Evolutionary conservation across 148 eudicot species (phyloP), one percentile per base, ranked within the genome.

Genomic region (Nepenthes mirabilis): DNA sequence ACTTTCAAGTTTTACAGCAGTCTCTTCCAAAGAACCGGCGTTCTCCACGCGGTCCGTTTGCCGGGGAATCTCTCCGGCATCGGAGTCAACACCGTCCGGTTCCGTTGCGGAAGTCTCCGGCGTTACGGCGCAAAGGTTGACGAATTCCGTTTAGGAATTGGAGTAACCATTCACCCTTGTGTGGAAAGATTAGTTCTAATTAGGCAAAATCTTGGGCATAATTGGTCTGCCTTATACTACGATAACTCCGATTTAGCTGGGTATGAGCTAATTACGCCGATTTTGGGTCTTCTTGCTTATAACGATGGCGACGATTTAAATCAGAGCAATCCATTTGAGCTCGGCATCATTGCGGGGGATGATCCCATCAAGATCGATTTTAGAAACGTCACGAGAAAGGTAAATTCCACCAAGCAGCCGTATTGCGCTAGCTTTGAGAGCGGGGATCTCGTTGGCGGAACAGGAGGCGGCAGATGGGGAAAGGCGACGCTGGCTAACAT

Each of bases 81-180:
- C 13, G 66, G 65, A 34, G 89, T 79, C 6, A 58, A 74, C 34
- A 65, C 82, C 1, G 75, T 72, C 6, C 72, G 80, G 55, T 78
- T 78, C 55, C 79, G 99, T 1, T 88, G 99, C 52, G 99, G 99
- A 13, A 88, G 99, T 37, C 77, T 93, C 8, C 61, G 68, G 6
- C 77, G 95, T 59, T 84, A 93, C 6, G 99, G 99, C 14, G 89
- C 87, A 23, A 73, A 63, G 34, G 48, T 89, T 10, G 58, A 67
- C 10, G 91, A 93, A 68, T 86, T 93, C 64, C 77, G 72, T 56
- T 12, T 93, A 47, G 66, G 71, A 0, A 61, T 40, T 12, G 79
- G 85, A 34, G 70, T 86, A 3, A 54, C 57, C 23, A 71, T 79
- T 33, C 81, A 76, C 62, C 99, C 96, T 48, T 88, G 95, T 72